Percentiles rank a stretch among this genome's conserved stretches.
These are phyloP conservation scores for Aspergillus neotritici DNA, from an alignment of 2,329 filamentous ascomycete genomes.

Conservation along the genomic window DNA sequence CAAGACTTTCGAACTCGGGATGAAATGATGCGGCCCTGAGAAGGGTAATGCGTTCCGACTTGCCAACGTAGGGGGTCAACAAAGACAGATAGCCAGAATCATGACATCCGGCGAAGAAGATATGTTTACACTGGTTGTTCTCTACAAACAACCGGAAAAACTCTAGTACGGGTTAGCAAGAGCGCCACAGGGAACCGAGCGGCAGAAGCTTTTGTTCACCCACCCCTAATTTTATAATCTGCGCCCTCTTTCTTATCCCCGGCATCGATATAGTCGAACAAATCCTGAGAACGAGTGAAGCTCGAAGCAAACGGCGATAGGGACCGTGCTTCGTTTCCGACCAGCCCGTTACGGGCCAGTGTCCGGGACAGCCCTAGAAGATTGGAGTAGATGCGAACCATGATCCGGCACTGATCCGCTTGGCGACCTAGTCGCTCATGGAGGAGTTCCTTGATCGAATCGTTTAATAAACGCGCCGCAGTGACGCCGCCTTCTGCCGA, in stretches of 20 bases:
- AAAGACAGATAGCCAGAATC: conserved; percentile 55
- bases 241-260: conserved; percentile 57
- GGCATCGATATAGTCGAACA: conserved; percentile 59
- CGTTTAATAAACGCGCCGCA: conserved; percentile 51
- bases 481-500: conserved; percentile 51
- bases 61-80: conserved; percentile 49
- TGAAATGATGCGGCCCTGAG: conserved; percentile 49
- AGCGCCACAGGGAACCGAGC: not conserved
- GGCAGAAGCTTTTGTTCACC: not conserved
- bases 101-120: conserved; percentile 60
- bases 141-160: conserved; percentile 48
- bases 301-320: conserved; percentile 51
- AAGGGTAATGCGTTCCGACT: conserved; percentile 51
- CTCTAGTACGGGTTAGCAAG: conserved; percentile 20
- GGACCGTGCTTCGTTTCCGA: conserved; percentile 52
- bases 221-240: conserved; percentile 56
- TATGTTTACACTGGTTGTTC: conserved; percentile 58
- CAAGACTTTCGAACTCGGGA: conserved; percentile 49
- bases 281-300: conserved; percentile 53
- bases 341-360: conserved; percentile 46
- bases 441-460: conserved; percentile 46
- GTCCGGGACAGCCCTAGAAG: conserved; percentile 49
- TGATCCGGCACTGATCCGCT: conserved; percentile 48
- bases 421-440: conserved; percentile 38
- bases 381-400: conserved; percentile 55